Base-by-base conservation (phyloP, 2,329 filamentous ascomycete species). In the Dryadomyces quercus-mongolicae region DNA sequence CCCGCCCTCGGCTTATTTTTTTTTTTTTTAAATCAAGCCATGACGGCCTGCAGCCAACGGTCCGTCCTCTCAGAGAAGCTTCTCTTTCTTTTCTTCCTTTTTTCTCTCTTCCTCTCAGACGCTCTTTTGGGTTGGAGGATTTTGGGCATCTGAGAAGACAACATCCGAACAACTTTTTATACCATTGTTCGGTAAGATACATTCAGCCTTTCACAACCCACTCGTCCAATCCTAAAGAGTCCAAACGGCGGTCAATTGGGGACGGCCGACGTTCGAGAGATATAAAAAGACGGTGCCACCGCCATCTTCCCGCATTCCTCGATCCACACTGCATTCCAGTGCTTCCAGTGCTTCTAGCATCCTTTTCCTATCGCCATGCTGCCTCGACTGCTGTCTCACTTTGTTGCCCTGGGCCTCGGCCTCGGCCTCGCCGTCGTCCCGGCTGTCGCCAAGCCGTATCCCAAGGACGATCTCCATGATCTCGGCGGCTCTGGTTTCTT, bases 391-490 rank as follows among this genome's bases (percentile, higher is more conserved):
- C 56, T 55, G 16, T 46, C 53, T 9, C 52, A 46, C 15, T 22
- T 54, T 4, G 40, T 53, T 13, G 53, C 57, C 42, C 42, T 55
- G 6, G 20, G 25, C 25, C 8, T 8, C 8, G 25, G 25, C 25
- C 25, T 31, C 25, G 25, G 25, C 25, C 25, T 31, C 25, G 48
- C 21, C 10, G 36, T 21, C 38, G 34, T 40, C 59, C 61, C 66
- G 60, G 57, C 62, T 62, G 62, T 64, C 59, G 77, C 77, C 18
- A 64, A 67, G 22, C 78, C 80, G 0, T 76, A 71, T 55, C 76
- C 76, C 45, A 71, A 69, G 62, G 74, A 79, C 60, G 68, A 70
- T 56, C 63, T 76, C 34, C 71, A 74, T 61, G 73, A 74, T 61
- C 55, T 60, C 54, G 51, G 18, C 31, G 77, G 76, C 60, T 74